Evolutionary conservation across 202 grass and related monocot species (phyloP), one percentile per base, ranked within the genome.

Genomic region (Schoenoplectus tabernaemontani): DNA sequence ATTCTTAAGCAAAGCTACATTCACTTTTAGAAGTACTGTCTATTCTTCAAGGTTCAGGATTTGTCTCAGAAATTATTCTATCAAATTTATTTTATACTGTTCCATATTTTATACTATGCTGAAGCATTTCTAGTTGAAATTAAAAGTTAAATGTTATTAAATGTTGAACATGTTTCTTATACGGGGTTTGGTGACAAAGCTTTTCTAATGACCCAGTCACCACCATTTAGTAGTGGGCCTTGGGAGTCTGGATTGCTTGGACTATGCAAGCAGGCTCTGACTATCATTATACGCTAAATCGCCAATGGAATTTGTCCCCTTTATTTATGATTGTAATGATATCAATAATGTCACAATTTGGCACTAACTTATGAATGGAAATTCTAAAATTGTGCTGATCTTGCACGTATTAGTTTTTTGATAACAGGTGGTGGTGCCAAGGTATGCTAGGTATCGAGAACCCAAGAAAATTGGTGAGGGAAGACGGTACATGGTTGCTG

Each of bases 401-500:
- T 83, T 44, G 74, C 32, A 80, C 11, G 50, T 51, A 51, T 82
- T 57, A 36, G 33, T 67, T 46, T 85, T 61, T 82, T 66, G n/a
- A 84, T 84, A 77, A 54, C 78, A 98, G 95, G 86, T 87, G n/a
- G 85, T 98, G 78, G 88, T 70, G 67, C 95, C 95, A 74, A 94
- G 83, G 71, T 95, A 98, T 83, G 81, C 68, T 42, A 86, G 90
- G 30, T 91, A 92, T 77, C 51, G 83, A 57, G 91, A 92, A 92
- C 58, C 86, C 57, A 84, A 85, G 84, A 77, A 86, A 82, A 85
- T 92, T 83, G 95, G 95, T 62, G 89, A 90, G 26, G 30, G 61
- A 51, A 90, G 80, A 86, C 90, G 78, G 60, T 98, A 92, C 76
- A 89, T 32, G 65, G 88, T 94, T 71, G 81, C 82, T 47, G 91